phyloP scores from a whole-genome alignment of 2,329 filamentous ascomycete species.

The Talaromyces atroroseus region DNA sequence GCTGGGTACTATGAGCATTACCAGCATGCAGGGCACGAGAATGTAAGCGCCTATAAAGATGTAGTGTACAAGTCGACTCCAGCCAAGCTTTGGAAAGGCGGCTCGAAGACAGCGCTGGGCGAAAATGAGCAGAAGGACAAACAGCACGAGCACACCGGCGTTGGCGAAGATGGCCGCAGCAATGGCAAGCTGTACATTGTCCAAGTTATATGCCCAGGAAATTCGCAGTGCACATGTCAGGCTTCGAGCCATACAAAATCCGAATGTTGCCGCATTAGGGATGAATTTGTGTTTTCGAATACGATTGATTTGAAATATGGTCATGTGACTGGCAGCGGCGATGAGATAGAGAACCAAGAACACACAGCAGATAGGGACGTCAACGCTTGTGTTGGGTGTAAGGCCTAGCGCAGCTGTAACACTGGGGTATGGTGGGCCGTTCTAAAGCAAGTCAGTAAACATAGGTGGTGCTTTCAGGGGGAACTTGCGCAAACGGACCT shows the following conservation, averaged over 20 bases:
- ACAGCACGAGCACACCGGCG: conserved; percentile 69
- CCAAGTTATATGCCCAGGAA: conserved; percentile 47
- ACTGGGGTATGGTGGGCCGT: conserved; percentile 27
- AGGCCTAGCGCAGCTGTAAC: conserved; percentile 34
- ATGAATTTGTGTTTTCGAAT: conserved; percentile 45
- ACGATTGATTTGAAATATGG: conserved; percentile 40
- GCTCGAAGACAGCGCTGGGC: conserved; percentile 69
- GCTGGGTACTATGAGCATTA: conserved; percentile 61
- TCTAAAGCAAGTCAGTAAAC: not conserved
- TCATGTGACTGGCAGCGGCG: conserved; percentile 41
- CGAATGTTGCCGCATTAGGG: conserved; percentile 41
- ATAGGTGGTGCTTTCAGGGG: not conserved
- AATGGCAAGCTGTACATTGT: conserved; percentile 46
- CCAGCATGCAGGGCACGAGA: conserved; percentile 54
- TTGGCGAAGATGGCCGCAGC: conserved; percentile 64
- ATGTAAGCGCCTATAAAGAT: conserved; percentile 56
- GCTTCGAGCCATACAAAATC: conserved; percentile 48
- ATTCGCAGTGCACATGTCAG: conserved; percentile 48
- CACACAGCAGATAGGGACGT: conserved; percentile 60
- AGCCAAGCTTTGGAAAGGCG: conserved; percentile 65
- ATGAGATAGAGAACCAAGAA: conserved; percentile 50
- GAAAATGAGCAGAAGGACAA: conserved; percentile 72
- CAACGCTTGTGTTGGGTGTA: conserved; percentile 51
- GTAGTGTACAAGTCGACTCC: conserved; percentile 51
- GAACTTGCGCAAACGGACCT: not conserved